Evolutionary conservation across 352 stramenopile species (phyloP).

Genomic region (Aphanomyces euteiches): DNA sequence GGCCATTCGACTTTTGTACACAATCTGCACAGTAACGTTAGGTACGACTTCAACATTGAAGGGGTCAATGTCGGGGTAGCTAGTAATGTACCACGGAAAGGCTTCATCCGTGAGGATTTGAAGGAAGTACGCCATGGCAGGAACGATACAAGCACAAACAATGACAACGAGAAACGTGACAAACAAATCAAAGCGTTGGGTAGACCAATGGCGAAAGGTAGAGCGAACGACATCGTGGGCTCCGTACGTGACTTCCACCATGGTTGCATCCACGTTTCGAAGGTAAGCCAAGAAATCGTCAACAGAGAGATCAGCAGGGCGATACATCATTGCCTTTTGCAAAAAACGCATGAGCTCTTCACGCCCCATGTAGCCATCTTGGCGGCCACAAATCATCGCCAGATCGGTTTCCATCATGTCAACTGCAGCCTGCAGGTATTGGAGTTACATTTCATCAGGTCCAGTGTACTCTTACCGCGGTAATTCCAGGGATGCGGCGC

Average conservation of each 20-base stretch:
- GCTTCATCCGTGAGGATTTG: slow-evolving; percentile 34
- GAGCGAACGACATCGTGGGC: slow-evolving; percentile 68
- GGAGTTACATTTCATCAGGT: not conserved
- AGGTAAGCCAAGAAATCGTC: slow-evolving; percentile 79
- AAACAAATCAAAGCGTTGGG: slow-evolving; percentile 62
- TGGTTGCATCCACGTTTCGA: slow-evolving; percentile 77
- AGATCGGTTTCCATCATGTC: slow-evolving; percentile 88
- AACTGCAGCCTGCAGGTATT: slow-evolving; percentile 37
- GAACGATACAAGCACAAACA: slow-evolving; percentile 78
- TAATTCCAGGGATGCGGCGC: slow-evolving; percentile 74
- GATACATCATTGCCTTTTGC: slow-evolving; percentile 76
- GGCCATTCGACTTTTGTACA: not conserved
- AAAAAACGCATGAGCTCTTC: slow-evolving; percentile 86
- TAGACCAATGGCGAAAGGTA: slow-evolving; percentile 80
- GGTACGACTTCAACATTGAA: not conserved
- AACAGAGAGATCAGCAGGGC: slow-evolving; percentile 61
- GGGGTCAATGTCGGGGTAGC: not conserved
- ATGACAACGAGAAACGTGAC: slow-evolving; percentile 77
- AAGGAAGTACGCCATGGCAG: slow-evolving; percentile 69
- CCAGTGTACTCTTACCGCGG: slow-evolving; percentile 38
- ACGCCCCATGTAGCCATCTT: slow-evolving; percentile 77
- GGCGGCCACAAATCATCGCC: slow-evolving; percentile 81
- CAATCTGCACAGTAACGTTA: not conserved
- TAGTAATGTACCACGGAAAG: slow-evolving; percentile 41
- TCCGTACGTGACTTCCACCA: slow-evolving; percentile 53